These are phyloP conservation scores for Sesbania bispinosa DNA, from an alignment of 306 rosid genomes.

Conservation along the genomic window DNA sequence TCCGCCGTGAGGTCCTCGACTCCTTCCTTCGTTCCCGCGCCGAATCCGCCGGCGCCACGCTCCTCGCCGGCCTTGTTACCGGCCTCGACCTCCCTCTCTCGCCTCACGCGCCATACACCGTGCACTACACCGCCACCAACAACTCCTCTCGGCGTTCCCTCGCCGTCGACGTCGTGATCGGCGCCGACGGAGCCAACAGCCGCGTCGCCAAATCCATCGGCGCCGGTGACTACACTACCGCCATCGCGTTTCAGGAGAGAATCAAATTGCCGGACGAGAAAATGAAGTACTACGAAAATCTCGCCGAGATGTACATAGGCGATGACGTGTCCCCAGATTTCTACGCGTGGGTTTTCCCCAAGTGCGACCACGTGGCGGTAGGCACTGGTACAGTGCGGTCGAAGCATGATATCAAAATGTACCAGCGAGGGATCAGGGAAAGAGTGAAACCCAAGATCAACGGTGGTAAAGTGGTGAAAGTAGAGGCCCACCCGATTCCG, in stretches of 20 bases:
- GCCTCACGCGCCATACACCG: conserved; percentile 43
- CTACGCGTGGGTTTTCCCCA: conserved; percentile 94
- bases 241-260: conserved; percentile 87
- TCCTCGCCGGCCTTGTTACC: conserved; percentile 64
- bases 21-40: conserved; percentile 85
- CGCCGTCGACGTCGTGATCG: conserved; percentile 80
- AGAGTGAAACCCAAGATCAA: conserved; percentile 52
- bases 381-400: conserved; percentile 79
- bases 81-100: conserved; percentile 50
- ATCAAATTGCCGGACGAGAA: conserved; percentile 72
- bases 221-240: conserved; percentile 73
- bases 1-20: conserved; percentile 89
- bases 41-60: conserved; percentile 52
- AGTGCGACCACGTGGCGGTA: conserved; percentile 96
- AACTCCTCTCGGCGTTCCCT: conserved; percentile 31
- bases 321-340: conserved; percentile 91
- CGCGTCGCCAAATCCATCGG: conserved; percentile 72
- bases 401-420: conserved; percentile 57
- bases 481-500: conserved; percentile 93
- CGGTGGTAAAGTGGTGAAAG: conserved; percentile 72
- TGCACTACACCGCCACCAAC: conserved; percentile 48
- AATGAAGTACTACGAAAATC: conserved; percentile 69
- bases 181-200: conserved; percentile 87
- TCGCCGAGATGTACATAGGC: conserved; percentile 86
- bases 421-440: conserved; percentile 66